These are phyloP conservation scores for Coix lacrymajobi DNA, from an alignment of 176 grass and related monocot species.

Conservation along the genomic window DNA sequence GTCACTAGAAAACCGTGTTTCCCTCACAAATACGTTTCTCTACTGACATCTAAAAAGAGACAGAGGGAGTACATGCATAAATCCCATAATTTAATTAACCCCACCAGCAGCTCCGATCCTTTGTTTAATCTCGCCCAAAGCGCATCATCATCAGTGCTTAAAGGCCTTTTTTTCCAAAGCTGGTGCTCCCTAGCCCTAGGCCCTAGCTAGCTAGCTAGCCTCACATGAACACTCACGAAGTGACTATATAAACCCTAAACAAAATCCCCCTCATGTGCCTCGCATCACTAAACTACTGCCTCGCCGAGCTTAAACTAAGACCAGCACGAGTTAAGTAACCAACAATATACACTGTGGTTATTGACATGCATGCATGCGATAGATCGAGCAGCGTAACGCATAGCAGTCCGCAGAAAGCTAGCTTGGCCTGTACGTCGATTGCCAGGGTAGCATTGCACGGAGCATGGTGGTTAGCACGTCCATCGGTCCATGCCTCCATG, in stretches of 20 bases:
- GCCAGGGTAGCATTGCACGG: not conserved
- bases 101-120: not conserved
- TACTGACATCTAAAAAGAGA: no score
- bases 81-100: not conserved
- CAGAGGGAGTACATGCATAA: no score
- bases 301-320: constrained; percentile 31
- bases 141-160: not conserved
- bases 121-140: constrained; percentile 12
- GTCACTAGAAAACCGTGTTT: no score
- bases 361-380: not conserved
- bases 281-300: not conserved
- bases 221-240: constrained; percentile 9
- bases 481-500: not conserved
- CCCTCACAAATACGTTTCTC: no score
- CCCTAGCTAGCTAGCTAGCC: not conserved
- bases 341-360: no score
- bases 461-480: not conserved
- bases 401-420: not conserved
- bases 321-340: not conserved
- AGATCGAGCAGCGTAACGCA: not conserved
- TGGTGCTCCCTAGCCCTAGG: not conserved
- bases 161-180: constrained; percentile 12
- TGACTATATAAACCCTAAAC: not conserved
- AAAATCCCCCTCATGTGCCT: constrained; percentile 4
- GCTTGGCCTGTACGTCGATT: not conserved